Conservation (phyloP, 257 asterid species). For the Eucommia ulmoides region DNA sequence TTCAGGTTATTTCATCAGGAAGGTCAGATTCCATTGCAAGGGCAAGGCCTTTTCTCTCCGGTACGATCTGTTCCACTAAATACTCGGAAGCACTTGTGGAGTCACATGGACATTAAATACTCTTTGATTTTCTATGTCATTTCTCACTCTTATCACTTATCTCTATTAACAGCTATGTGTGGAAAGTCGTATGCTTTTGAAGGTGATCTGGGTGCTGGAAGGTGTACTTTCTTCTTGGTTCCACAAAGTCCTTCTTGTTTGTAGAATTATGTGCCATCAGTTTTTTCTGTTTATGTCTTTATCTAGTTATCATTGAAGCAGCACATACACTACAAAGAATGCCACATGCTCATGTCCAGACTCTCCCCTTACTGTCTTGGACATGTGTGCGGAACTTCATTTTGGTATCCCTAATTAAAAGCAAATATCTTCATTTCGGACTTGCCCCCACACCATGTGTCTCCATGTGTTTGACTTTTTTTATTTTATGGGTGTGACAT, state of each 20-base stretch:
- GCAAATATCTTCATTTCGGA: too few species aligned
- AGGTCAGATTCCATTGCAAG: conserved; percentile 42
- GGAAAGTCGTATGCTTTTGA: conserved; percentile 48
- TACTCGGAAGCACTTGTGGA: conserved; percentile 12
- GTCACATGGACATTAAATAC: conserved; percentile 1
- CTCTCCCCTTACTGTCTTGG: too few species aligned
- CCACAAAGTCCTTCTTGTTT: conserved; percentile 5
- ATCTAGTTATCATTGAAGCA: not conserved
- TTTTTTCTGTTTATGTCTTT: not conserved
- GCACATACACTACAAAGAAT: not conserved
- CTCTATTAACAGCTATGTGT: conserved; percentile 66
- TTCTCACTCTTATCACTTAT: too few species aligned
- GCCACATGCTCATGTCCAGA: not conserved
- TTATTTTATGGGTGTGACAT: too few species aligned
- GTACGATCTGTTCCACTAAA: conserved; percentile 28
- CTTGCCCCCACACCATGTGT: too few species aligned
- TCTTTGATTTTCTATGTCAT: conserved; percentile 4
- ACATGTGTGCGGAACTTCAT: too few species aligned
- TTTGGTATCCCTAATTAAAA: too few species aligned
- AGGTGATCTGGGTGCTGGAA: conserved; percentile 81
- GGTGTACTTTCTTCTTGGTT: conserved; percentile 40
- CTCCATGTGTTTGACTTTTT: too few species aligned
- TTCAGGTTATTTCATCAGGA: conserved; percentile 80
- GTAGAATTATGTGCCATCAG: not conserved
- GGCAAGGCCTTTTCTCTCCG: conserved; percentile 72